Base-by-base conservation (phyloP, 2,329 filamentous ascomycete species). In the Pseudonectria buxi region DNA sequence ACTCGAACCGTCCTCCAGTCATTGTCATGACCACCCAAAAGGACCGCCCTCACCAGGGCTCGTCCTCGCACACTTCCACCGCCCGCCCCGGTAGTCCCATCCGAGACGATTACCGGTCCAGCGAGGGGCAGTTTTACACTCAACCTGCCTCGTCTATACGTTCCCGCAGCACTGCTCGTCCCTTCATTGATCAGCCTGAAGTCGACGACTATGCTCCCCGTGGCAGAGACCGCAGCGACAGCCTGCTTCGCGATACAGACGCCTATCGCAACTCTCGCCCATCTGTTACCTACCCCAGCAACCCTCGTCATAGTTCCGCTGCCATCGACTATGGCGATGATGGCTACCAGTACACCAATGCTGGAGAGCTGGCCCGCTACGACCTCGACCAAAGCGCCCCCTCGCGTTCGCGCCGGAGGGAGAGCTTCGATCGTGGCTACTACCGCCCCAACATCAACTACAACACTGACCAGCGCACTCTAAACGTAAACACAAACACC, bases 281-380 rank as follows among this genome's bases (percentile, higher is more conserved):
- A 6, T 63, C 65, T 14, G 59, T 65, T 10, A 47, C 64, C 14
- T 76, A 72, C 43, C 57, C 63, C 26, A 65, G 57, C 41, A 57
- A 62, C 9, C 56, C 65, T 2, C 66, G 66, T 30, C 68, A 68
- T 38, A 59, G 61, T 40, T 61, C 61, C 11, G 58, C 62, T 37
- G 57, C 64, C 7, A 59, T 71, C 29, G 71, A 74, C 43, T 77
- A 76, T 43, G 73, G 71, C 10, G 71, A 74, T 22, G 71, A 78
- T 30, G 76, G 71, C 7, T 81, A 75, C 47, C 74, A 78, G 47
- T 81, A 81, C 48, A 81, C 77, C 7, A 79, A 76, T 39, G 75
- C 76, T 11, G 69, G 73, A 43, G 76, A 81, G 35, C 54, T 82
- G 33, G 76, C 72, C 25, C 65, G 71, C 33, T 81, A 81, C 46